A percentile compares a stretch with the other conserved stretches of the same genome.
These are phyloP conservation scores for Daucus carota DNA, from an alignment of 129 eudicot genomes.

Conservation along the genomic window DH1_v3.0 NC_030382.2:59030501-59031000, in stretches of 20 bases:
- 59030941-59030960: constrained; percentile 96
- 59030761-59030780: constrained; percentile 52
- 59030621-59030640: neutral
- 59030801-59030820: constrained; percentile 76
- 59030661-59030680: neutral
- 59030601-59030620: neutral
- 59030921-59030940: constrained; percentile 23
- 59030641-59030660: neutral
- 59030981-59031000: constrained; percentile 92
- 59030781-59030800: constrained; percentile 80
- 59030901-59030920: neutral
- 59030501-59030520: neutral
- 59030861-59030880: constrained; percentile 23
- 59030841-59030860: constrained; percentile 96
- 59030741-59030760: constrained; percentile 80
- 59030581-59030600: neutral
- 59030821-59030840: constrained; percentile 79
- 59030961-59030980: constrained; percentile 86
- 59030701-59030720: constrained; percentile 44
- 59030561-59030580: neutral
- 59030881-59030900: constrained; percentile 1
- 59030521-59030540: too few relatives aligned
- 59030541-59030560: too few relatives aligned
- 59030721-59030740: constrained; percentile 51
- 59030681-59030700: constrained; percentile 43